Percentiles rank a stretch among this genome's conserved stretches.
Conservation (phyloP, 1,284 basidiomycete species). For the Microstroma glucosiphilum region DNA sequence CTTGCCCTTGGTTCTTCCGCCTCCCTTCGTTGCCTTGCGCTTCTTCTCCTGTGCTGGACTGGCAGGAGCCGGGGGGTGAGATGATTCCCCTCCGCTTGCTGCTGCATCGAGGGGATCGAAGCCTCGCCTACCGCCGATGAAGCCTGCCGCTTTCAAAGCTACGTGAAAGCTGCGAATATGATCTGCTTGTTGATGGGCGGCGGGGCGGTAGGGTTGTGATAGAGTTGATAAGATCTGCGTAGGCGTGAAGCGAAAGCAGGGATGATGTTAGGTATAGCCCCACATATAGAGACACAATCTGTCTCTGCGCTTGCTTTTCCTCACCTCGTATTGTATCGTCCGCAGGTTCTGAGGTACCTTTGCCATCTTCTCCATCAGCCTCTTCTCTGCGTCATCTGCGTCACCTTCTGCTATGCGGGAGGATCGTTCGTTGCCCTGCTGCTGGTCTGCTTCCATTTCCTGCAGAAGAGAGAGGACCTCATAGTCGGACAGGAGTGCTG, state of each 20-base stretch:
- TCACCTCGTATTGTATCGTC: slow-evolving; percentile 80
- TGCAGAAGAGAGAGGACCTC: slow-evolving; percentile 76
- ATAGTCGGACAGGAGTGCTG: slow-evolving; percentile 74
- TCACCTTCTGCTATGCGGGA: background rate
- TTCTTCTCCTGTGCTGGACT: background rate
- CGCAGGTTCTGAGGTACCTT: slow-evolving; percentile 64
- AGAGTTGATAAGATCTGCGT: background rate
- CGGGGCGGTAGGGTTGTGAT: background rate
- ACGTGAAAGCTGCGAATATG: slow-evolving; percentile 2
- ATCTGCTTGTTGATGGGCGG: background rate
- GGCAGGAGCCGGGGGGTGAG: background rate
- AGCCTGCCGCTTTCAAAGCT: slow-evolving; percentile 6
- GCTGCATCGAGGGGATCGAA: background rate
- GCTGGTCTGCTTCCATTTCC: slow-evolving; percentile 67
- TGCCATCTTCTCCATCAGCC: slow-evolving; percentile 19
- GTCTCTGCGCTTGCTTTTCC: slow-evolving; percentile 26
- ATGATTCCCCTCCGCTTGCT: background rate
- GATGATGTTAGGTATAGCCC: slow-evolving; percentile 23
- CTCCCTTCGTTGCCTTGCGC: background rate
- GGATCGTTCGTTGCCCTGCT: slow-evolving; percentile 57
- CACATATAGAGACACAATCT: slow-evolving; percentile 23
- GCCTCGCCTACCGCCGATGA: slow-evolving; percentile 1
- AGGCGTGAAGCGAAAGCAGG: background rate
- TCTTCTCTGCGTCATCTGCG: slow-evolving; percentile 15
- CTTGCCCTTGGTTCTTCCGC: background rate